A percentile compares a stretch with the other conserved stretches of the same genome.
Conservation (phyloP, 2,329 filamentous ascomycete genomes). For the Talaromyces sp. region DNA sequence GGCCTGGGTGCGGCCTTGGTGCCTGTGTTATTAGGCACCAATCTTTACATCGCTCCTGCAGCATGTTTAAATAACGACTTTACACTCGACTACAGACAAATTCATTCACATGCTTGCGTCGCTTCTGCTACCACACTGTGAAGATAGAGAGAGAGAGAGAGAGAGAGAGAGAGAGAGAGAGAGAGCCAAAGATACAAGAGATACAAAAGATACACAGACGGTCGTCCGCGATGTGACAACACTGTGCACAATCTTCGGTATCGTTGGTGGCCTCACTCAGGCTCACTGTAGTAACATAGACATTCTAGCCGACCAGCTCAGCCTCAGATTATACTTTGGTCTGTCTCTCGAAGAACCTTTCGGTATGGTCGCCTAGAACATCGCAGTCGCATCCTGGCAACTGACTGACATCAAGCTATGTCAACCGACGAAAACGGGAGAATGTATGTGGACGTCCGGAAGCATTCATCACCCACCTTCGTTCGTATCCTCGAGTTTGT, state of each 20-base stretch:
- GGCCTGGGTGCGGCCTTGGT: too few species aligned
- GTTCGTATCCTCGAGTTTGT: neutral
- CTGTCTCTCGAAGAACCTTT: too few species aligned
- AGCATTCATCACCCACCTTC: neutral
- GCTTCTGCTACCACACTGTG: neutral
- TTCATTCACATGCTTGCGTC: neutral
- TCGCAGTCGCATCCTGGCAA: neutral
- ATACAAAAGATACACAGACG: too few species aligned
- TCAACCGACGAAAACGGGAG: neutral
- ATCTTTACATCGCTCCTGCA: neutral
- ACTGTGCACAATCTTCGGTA: neutral
- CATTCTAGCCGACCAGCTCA: neutral
- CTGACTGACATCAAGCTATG: neutral
- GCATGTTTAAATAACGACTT: neutral
- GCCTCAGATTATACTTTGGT: neutral
- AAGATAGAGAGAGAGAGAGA: neutral
- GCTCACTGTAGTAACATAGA: too few species aligned
- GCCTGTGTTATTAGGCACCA: conserved; percentile 7
- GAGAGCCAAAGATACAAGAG: too few species aligned
- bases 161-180: too few species aligned
- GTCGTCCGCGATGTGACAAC: neutral
- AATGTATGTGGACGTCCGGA: neutral
- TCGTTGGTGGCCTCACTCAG: neutral
- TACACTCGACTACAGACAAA: neutral
- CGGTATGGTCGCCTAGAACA: too few species aligned